phyloP scores from a whole-genome alignment of 1,139 yeast species.

The Kurtzmaniella natalensis region DNA sequence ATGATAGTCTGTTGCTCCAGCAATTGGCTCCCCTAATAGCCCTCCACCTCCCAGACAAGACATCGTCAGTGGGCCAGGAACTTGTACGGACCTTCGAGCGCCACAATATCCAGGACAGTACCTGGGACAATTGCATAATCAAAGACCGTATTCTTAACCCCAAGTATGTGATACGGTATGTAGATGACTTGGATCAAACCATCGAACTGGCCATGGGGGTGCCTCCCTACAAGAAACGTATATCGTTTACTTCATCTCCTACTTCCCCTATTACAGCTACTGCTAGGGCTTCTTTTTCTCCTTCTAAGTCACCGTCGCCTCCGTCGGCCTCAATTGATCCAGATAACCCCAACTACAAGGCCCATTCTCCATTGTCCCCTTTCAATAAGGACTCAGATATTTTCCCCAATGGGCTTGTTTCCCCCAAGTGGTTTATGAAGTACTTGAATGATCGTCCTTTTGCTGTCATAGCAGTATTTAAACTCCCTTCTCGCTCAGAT shows the following conservation, averaged over 20 bases:
- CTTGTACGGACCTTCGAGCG: slow-evolving; percentile 11
- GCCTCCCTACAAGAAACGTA: neutral
- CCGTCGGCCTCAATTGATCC: neutral
- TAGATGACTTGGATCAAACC: slow-evolving; percentile 2
- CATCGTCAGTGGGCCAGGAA: slow-evolving; percentile 3
- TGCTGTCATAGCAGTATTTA: slow-evolving; percentile 22
- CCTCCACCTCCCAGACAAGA: slow-evolving; percentile 13
- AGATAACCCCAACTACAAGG: slow-evolving; percentile 9
- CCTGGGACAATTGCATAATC: slow-evolving; percentile 41
- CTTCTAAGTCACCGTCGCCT: neutral
- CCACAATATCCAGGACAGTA: slow-evolving; percentile 17
- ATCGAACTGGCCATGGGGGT: neutral
- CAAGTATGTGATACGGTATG: slow-evolving; percentile 26
- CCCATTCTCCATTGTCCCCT: slow-evolving; percentile 36
- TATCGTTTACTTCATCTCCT: too few species aligned
- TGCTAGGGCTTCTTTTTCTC: too few species aligned
- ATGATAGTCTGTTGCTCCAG: slow-evolving; percentile 23
- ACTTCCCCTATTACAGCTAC: too few species aligned
- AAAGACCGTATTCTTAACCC: slow-evolving; percentile 33
- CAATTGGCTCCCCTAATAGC: slow-evolving; percentile 32
- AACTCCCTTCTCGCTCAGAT: slow-evolving; percentile 14
- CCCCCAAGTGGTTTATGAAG: slow-evolving; percentile 33
- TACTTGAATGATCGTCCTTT: slow-evolving; percentile 32
- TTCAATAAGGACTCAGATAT: slow-evolving; percentile 33
- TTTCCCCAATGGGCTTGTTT: slow-evolving; percentile 41